Conservation (phyloP, 2,329 filamentous ascomycete genomes). For the Clonostachys sp. region DNA sequence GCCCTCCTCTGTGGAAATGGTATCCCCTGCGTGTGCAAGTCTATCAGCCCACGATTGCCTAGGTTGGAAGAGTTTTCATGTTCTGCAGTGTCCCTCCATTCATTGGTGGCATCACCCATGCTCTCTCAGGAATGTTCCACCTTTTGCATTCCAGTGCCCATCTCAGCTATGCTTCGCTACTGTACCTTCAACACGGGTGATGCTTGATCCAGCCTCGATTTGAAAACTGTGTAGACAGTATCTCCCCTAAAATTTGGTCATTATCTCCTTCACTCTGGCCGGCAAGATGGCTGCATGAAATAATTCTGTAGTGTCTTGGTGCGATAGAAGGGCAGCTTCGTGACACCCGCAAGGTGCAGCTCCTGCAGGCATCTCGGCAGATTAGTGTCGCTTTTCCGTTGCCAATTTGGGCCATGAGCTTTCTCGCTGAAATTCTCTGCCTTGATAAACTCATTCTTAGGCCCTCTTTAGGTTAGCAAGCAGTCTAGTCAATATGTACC, state of each 20-base stretch:
- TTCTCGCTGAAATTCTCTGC: neutral
- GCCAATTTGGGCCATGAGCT: neutral
- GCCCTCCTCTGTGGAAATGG: neutral
- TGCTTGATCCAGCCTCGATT: neutral
- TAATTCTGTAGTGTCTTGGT: neutral
- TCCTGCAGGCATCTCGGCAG: neutral
- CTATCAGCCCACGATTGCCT: neutral
- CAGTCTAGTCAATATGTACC: constrained; percentile 1
- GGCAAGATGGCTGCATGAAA: neutral
- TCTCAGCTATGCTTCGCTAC: neutral
- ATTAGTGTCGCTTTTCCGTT: neutral
- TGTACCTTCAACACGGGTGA: neutral
- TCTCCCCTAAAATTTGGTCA: neutral
- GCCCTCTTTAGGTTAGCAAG: neutral
- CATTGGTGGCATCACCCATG: neutral
- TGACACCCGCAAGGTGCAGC: neutral
- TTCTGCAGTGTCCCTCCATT: neutral
- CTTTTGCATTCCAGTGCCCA: neutral
- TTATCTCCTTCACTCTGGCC: neutral
- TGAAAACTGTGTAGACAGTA: neutral
- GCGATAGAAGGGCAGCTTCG: neutral
- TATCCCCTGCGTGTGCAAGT: neutral
- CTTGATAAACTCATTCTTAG: neutral
- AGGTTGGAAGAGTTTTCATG: neutral
- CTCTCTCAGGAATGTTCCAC: neutral